Conservation (phyloP, 345 rosid species). For the Brassica carinata region DNA sequence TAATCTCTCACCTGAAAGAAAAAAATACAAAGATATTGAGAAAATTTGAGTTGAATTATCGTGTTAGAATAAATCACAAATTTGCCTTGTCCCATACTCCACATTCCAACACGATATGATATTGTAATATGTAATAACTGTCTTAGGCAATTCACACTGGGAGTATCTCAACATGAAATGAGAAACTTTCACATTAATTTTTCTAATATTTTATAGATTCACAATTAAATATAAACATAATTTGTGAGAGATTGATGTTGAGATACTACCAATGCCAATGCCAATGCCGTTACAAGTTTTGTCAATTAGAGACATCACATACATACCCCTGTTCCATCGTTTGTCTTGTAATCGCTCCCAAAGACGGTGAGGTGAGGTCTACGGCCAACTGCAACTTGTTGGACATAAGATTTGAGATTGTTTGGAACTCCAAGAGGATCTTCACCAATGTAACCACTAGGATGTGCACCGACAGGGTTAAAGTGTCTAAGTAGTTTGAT, state of each 20-base stretch:
- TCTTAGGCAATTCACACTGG: no score
- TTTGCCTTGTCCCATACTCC: no score
- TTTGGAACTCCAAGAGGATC: slow-evolving; percentile 93
- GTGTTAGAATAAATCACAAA: no score
- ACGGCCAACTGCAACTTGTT: slow-evolving; percentile 95
- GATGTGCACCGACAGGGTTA: slow-evolving; percentile 97
- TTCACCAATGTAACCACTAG: slow-evolving; percentile 91
- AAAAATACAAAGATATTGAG: neutral
- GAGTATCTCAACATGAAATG: no score
- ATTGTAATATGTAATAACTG: no score
- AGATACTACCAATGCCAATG: no score
- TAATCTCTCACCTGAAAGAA: slow-evolving; percentile 82
- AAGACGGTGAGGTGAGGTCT: slow-evolving; percentile 74
- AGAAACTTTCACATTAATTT: no score
- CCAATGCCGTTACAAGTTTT: no score
- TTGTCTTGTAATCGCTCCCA: slow-evolving; percentile 80
- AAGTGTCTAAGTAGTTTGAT: slow-evolving; percentile 87
- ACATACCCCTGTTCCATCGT: slow-evolving; percentile 97
- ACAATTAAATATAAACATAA: no score
- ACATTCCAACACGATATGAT: no score
- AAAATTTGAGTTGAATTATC: no score
- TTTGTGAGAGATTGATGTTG: neutral
- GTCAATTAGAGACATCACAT: neutral
- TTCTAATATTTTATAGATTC: no score
- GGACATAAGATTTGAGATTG: slow-evolving; percentile 96